A percentile compares a stretch with the other conserved stretches of the same genome.
phyloP scores from a whole-genome alignment of 2,329 filamentous ascomycete genomes.

The Phyllosticta citriasiana region DNA sequence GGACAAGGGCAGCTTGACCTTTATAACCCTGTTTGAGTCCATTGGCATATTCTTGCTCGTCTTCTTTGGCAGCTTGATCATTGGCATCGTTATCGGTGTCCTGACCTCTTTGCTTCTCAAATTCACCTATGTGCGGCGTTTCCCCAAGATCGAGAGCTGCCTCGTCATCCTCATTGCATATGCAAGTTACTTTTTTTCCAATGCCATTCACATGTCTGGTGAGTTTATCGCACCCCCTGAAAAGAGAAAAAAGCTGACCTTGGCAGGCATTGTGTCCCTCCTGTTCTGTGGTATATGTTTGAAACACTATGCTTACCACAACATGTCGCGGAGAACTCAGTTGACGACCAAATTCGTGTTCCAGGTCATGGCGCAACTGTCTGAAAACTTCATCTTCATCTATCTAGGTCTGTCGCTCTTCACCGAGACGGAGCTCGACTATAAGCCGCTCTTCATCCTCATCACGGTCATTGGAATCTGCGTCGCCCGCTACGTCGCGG shows the following conservation, averaged over 20 bases:
- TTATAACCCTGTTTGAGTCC: constrained; percentile 80
- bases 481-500: constrained; percentile 81
- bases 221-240: constrained; percentile 27
- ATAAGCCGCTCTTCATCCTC: constrained; percentile 91
- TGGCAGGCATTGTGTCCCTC: constrained; percentile 79
- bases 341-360: constrained; percentile 97
- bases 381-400: constrained; percentile 99
- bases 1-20: constrained; percentile 53
- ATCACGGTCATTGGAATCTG: constrained; percentile 88
- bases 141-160: constrained; percentile 95
- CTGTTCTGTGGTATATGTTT: constrained; percentile 97
- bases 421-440: constrained; percentile 77
- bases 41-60: constrained; percentile 90
- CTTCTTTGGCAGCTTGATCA: constrained; percentile 88
- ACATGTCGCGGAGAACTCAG: constrained; percentile 96
- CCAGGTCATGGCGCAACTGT: constrained; percentile 85
- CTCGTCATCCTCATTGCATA: constrained; percentile 90
- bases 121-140: constrained; percentile 84
- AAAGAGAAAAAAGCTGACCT: constrained; percentile 10
- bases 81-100: constrained; percentile 81
- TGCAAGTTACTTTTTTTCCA: constrained; percentile 95
- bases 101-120: constrained; percentile 81
- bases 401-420: constrained; percentile 93
- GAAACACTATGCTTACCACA: constrained; percentile 99
- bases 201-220: constrained; percentile 94